A percentile compares a stretch with the other conserved stretches of the same genome.
These are phyloP conservation scores for Aureobasidium sp. DNA, from an alignment of 2,329 filamentous ascomycete genomes.

Conservation along the genomic window DNA sequence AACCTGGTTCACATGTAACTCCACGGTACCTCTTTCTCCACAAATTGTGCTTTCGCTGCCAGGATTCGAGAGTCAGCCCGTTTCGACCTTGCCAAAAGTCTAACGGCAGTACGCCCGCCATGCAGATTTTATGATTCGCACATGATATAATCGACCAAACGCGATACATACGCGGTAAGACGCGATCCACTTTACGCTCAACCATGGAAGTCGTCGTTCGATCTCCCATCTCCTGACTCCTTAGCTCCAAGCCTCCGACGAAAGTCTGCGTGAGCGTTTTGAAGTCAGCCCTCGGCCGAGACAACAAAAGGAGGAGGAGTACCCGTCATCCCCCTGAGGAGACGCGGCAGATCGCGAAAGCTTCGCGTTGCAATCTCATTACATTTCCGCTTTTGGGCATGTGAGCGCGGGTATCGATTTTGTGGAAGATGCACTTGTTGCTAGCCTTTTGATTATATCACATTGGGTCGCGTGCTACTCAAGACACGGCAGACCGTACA, in stretches of 20 bases:
- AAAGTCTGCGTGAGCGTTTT: neutral
- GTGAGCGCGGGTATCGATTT: neutral
- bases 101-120: slow-evolving; percentile 4
- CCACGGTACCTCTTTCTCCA: neutral
- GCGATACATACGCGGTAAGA: slow-evolving; percentile 6
- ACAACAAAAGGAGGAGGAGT: neutral
- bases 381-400: slow-evolving; percentile 7
- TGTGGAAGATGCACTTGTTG: neutral
- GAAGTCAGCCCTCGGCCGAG: neutral
- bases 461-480: neutral
- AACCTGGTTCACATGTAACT: neutral
- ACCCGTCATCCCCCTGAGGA: neutral
- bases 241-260: neutral
- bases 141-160: neutral
- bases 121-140: slow-evolving; percentile 6
- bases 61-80: neutral
- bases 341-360: slow-evolving; percentile 9
- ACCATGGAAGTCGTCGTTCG: neutral
- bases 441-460: neutral
- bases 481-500: neutral
- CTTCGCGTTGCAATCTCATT: neutral
- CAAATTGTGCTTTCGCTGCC: neutral
- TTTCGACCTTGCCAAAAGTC: neutral
- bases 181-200: slow-evolving; percentile 7
- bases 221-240: slow-evolving; percentile 1